Conservation (phyloP, 371 early-diverging fungal species). For the Lichtheimia ornata region DNA sequence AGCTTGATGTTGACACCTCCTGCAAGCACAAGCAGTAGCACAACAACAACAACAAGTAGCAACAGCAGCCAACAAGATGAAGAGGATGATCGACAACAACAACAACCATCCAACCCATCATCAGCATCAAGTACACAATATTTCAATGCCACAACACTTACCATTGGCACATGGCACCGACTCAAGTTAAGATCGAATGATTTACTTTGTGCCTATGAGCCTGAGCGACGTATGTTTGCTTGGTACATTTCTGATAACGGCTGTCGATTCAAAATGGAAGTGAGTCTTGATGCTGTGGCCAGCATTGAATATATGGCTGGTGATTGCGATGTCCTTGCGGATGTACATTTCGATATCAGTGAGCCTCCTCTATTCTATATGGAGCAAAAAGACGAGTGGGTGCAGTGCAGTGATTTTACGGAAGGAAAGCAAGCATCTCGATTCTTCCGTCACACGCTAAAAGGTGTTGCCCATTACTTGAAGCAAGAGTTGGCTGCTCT, state of each 20-base stretch:
- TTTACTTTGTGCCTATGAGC: conserved; percentile 63
- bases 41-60: neutral
- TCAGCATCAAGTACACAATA: conserved; percentile 14
- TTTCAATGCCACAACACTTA: conserved; percentile 58
- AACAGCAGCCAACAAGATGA: neutral
- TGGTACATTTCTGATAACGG: conserved; percentile 73
- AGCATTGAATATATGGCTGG: conserved; percentile 58
- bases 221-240: conserved; percentile 54
- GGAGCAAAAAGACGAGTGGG: conserved; percentile 53
- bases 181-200: conserved; percentile 59
- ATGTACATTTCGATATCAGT: conserved; percentile 63
- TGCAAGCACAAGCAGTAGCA: conserved; percentile 4
- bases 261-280: conserved; percentile 72
- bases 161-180: conserved; percentile 81
- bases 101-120: neutral
- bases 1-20: conserved; percentile 16
- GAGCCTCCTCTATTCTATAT: conserved; percentile 68
- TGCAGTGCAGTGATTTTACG: conserved; percentile 78
- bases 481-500: conserved; percentile 53
- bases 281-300: conserved; percentile 58
- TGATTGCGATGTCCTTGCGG: conserved; percentile 46
- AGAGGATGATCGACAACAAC: neutral
- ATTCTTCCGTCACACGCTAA: conserved; percentile 63
- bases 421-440: conserved; percentile 71
- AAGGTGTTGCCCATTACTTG: conserved; percentile 52